Base-by-base conservation (phyloP, 2,329 filamentous ascomycete genomes). In the Alternaria sp. region DNA sequence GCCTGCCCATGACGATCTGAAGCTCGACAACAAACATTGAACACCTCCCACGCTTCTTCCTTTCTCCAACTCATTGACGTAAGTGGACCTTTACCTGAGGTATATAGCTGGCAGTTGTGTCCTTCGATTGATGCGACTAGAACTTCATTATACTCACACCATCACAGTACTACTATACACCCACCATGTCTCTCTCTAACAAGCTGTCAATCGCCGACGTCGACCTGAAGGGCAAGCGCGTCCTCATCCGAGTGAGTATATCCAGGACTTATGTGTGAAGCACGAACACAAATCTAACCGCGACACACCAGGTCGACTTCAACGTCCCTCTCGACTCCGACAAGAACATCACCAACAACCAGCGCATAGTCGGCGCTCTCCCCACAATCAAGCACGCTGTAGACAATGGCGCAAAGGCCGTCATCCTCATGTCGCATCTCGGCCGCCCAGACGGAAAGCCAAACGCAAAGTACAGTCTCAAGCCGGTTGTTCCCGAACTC, bases 401-500 rank as follows among this genome's bases (percentile, higher is more conserved):
- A 77, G 92, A 97, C 72, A 84, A 97, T 82, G 93, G 92, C 74
- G 94, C 94, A 80, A 97, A 96, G 87, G 86, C 93, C 54, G 94
- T 99, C 65, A 85, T 98, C 77, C 89, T 99, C 80, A 99, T 99
- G 96, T 98, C 95, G 79, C 96, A 99, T 83, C 91, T 99, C 67
- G 96, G 96, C 77, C 95, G 96, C 57, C 96, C 96, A 69, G 92
- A 98, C 80, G 96, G 96, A 81, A 90, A 93, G 82, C 85, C 84
- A 79, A 97, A 97, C 85, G 82, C 89, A 72, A 98, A 99, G 86
- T 99, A 96, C 90, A 96, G 92, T 78, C 87, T 99, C 79, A 90
- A 94, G 86, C 94, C 95, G 66, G 93, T 99, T 69, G 91, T 96
- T 30, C 86, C 92, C 68, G 93, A 96, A 85, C 90, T 97, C 59